Conservation (phyloP, 163 green algal species). For the Scenedesmus sp. region DNA sequence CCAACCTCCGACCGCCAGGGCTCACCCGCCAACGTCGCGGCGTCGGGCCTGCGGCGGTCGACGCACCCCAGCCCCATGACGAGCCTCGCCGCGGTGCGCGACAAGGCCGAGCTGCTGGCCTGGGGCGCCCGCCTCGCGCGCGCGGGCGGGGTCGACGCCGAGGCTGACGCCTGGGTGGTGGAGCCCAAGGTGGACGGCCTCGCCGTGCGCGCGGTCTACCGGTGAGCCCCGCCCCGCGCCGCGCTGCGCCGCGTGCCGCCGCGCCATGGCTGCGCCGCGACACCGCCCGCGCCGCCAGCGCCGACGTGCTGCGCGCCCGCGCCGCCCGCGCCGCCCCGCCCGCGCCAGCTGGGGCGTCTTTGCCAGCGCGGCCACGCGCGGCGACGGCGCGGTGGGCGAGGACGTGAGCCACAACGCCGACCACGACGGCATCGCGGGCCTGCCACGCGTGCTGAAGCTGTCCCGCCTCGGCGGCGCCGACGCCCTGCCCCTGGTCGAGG, state of each 20-base stretch:
- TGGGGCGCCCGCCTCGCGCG: constrained; percentile 51
- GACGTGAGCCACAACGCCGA: constrained; percentile 64
- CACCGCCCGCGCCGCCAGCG: too few species aligned
- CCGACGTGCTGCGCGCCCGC: too few species aligned
- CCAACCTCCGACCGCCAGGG: too few species aligned
- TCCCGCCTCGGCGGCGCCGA: too few species aligned
- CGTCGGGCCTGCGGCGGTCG: constrained; percentile 51
- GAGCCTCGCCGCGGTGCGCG: constrained; percentile 52
- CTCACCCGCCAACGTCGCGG: too few species aligned
- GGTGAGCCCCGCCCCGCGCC: too few species aligned
- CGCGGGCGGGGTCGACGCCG: not conserved
- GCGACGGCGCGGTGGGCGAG: constrained; percentile 63
- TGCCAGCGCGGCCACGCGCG: constrained; percentile 57
- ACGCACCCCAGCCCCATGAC: constrained; percentile 57
- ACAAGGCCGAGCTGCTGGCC: constrained; percentile 35
- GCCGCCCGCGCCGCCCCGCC: too few species aligned
- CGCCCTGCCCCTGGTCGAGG: constrained; percentile 47
- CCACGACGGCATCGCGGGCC: constrained; percentile 2
- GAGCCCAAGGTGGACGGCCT: constrained; percentile 82
- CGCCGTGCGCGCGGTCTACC: constrained; percentile 60
- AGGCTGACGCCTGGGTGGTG: constrained; percentile 52
- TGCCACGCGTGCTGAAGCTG: too few species aligned
- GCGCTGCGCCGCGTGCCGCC: too few species aligned
- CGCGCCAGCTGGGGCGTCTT: too few species aligned
- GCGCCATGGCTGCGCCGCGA: too few species aligned